A percentile compares a stretch with the other conserved stretches of the same genome.
These are phyloP conservation scores for Telopea speciosissima DNA, from an alignment of 177 flowering plant genomes.

Conservation along the genomic window DNA sequence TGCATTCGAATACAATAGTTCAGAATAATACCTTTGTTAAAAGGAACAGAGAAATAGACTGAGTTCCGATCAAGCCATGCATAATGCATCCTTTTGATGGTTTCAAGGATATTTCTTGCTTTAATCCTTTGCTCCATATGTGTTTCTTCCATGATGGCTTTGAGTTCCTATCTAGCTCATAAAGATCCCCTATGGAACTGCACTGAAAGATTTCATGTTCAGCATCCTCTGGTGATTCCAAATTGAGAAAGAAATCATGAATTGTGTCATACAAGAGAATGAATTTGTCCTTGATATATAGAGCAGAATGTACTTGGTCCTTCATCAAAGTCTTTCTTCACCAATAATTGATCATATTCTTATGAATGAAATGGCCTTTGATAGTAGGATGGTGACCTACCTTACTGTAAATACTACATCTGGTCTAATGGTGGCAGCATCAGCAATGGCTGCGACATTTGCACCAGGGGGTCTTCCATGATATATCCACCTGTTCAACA, in stretches of 20 bases:
- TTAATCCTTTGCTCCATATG: conserved; percentile 40
- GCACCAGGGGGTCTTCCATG: conserved; percentile 81
- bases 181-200: conserved; percentile 81
- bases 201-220: conserved; percentile 20
- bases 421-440: conserved; percentile 43
- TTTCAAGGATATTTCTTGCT: conserved; percentile 32
- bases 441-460: conserved; percentile 69
- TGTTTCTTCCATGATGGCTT: conserved; percentile 92
- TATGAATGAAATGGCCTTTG: background rate
- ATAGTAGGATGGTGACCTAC: conserved; percentile 22
- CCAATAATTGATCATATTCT: background rate
- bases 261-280: background rate
- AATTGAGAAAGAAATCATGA: background rate
- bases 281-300: background rate
- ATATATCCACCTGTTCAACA: conserved; percentile 54
- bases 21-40: conserved; percentile 56
- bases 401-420: conserved; percentile 65
- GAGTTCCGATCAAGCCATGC: conserved; percentile 47
- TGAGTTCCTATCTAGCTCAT: conserved; percentile 62
- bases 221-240: conserved; percentile 3
- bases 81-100: conserved; percentile 40
- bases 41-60: conserved; percentile 66
- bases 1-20: background rate
- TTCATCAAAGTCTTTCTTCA: background rate
- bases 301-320: background rate